Percentiles rank a stretch among this genome's conserved stretches.
phyloP scores from a whole-genome alignment of 192 early-diverging fungal species.

The Umbelopsis sp. region DNA sequence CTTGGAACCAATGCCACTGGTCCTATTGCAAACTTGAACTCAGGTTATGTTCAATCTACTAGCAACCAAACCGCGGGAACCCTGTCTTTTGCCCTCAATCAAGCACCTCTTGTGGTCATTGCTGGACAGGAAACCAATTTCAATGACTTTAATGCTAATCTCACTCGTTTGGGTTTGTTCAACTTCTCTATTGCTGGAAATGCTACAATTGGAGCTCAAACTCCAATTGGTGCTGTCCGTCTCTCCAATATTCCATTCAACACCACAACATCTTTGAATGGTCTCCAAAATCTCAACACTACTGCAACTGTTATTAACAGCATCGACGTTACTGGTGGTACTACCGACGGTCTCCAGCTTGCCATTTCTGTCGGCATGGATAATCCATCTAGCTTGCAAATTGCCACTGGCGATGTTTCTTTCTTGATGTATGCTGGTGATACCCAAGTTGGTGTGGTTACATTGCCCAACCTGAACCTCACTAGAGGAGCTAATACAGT shows the following conservation, averaged over 20 bases:
- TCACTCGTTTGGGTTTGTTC: conserved; percentile 44
- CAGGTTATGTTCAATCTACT: conserved; percentile 32
- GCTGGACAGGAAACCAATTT: conserved; percentile 49
- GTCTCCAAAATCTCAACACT: conserved; percentile 60
- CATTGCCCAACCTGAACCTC: conserved; percentile 46
- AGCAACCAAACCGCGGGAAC: conserved; percentile 44
- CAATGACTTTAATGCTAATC: conserved; percentile 50
- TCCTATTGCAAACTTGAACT: conserved; percentile 32
- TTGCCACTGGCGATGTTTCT: conserved; percentile 51
- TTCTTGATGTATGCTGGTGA: conserved; percentile 46
- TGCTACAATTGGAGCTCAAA: conserved; percentile 50
- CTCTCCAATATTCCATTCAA: conserved; percentile 56
- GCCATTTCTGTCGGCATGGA: conserved; percentile 42
- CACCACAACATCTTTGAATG: conserved; percentile 49
- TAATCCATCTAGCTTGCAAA: conserved; percentile 49
- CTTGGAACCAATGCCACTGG: conserved; percentile 31
- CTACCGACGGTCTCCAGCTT: conserved; percentile 37
- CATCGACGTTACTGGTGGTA: conserved; percentile 60
- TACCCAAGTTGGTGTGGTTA: conserved; percentile 50
- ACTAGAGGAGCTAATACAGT: conserved; percentile 45
- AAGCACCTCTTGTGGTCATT: conserved; percentile 44
- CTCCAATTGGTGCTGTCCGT: conserved; percentile 55
- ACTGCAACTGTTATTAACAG: conserved; percentile 50
- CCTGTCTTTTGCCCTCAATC: conserved; percentile 52
- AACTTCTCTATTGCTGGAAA: conserved; percentile 49